phyloP scores from a whole-genome alignment of 73 alveolate species.

The Blepharisma japonicum region DNA sequence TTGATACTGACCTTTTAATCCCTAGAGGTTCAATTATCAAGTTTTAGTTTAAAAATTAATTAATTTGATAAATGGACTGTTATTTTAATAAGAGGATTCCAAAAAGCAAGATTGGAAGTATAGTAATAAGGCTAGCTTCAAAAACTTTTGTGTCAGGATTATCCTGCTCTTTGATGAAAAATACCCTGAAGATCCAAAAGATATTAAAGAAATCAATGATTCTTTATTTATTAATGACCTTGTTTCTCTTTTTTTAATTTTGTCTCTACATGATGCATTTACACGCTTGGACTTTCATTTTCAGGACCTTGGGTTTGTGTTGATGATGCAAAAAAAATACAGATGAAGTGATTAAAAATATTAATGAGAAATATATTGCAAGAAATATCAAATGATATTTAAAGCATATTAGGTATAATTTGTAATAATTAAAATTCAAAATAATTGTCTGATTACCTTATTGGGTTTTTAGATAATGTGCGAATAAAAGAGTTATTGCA shows the following conservation, averaged over 20 bases:
- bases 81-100: conserved; percentile 13
- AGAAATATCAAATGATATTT: neutral
- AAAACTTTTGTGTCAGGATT: conserved; percentile 28
- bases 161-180: conserved; percentile 24
- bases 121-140: conserved; percentile 20
- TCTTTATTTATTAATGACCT: conserved; percentile 18
- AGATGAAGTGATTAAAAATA: neutral
- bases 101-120: neutral
- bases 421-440: too few species aligned
- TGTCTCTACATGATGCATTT: neutral
- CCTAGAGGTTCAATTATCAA: too few species aligned
- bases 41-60: too few species aligned
- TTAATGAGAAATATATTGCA: neutral
- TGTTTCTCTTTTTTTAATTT: neutral
- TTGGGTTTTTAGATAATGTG: too few species aligned
- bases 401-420: too few species aligned
- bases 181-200: conserved; percentile 11
- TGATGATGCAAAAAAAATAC: neutral
- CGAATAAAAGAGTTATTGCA: too few species aligned
- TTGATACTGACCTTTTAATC: too few species aligned
- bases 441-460: too few species aligned
- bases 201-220: neutral
- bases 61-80: conserved; percentile 30
- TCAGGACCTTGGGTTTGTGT: neutral
- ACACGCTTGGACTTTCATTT: conserved; percentile 5